These are phyloP conservation scores for Boletellus ananas DNA, from an alignment of 768 basidiomycete genomes.

Conservation along the genomic window DNA sequence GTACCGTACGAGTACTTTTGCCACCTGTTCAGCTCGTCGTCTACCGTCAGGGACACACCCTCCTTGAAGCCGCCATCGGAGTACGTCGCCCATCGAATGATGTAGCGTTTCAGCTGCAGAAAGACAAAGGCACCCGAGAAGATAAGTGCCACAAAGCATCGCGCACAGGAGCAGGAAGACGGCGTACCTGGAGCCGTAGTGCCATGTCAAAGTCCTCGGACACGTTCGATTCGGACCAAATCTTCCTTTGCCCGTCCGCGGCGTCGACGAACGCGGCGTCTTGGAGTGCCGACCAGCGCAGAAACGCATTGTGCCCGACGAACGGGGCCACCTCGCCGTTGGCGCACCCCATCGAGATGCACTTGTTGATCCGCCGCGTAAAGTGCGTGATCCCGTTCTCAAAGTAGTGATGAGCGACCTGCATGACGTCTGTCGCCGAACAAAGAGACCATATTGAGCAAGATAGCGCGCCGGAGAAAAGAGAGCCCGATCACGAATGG, in stretches of 20 bases:
- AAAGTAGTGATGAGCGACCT: conserved; percentile 86
- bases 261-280: conserved; percentile 73
- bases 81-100: conserved; percentile 72
- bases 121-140: conserved; percentile 22
- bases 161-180: too few species aligned
- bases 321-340: conserved; percentile 79
- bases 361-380: conserved; percentile 82
- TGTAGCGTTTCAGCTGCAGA: conserved; percentile 19
- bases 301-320: conserved; percentile 86
- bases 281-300: conserved; percentile 87
- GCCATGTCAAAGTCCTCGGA: conserved; percentile 74
- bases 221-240: conserved; percentile 66
- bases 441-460: too few species aligned
- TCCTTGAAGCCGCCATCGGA: conserved; percentile 87
- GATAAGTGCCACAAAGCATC: too few species aligned
- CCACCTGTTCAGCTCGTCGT: conserved; percentile 94
- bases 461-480: too few species aligned
- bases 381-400: conserved; percentile 91
- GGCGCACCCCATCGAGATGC: conserved; percentile 72
- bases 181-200: conserved; percentile 45
- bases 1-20: conserved; percentile 79
- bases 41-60: conserved; percentile 87
- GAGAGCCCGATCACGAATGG: neutral
- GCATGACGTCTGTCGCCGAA: conserved; percentile 66
- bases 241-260: conserved; percentile 56